phyloP scores from a whole-genome alignment of 768 basidiomycete genomes.

The Kwoniella heveanensis region DNA sequence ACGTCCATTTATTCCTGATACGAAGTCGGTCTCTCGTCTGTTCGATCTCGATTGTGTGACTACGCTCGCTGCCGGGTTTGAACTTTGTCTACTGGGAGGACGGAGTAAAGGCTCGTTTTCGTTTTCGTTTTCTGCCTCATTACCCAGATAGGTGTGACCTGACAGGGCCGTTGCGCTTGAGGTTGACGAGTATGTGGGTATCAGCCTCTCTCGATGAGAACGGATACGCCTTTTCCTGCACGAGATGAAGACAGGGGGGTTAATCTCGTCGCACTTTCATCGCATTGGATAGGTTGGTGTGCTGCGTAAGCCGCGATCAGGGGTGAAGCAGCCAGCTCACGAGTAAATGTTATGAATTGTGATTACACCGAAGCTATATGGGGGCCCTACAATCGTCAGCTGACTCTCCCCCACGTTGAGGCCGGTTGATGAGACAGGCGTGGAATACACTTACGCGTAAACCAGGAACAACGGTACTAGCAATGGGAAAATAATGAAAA shows the following conservation, averaged over 20 bases:
- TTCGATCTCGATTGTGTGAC: too few species aligned
- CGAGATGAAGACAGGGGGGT: neutral
- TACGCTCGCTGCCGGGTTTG: too few species aligned
- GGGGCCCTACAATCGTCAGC: neutral
- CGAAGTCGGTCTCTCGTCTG: neutral
- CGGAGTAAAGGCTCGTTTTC: constrained; percentile 3
- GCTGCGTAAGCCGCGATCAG: too few species aligned
- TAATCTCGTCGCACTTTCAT: too few species aligned
- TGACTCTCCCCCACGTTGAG: too few species aligned
- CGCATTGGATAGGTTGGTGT: too few species aligned
- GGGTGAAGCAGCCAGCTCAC: constrained; percentile 3
- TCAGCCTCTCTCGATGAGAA: constrained; percentile 3
- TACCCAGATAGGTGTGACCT: neutral
- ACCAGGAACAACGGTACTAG: constrained; percentile 24
- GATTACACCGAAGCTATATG: constrained; percentile 18
- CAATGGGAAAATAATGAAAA: constrained; percentile 24
- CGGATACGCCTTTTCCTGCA: constrained; percentile 4
- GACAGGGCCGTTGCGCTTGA: neutral
- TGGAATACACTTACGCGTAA: constrained; percentile 21
- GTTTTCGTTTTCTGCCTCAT: neutral
- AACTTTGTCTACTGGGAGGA: too few species aligned
- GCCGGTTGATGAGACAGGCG: neutral
- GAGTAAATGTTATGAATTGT: constrained; percentile 25
- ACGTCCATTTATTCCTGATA: constrained; percentile 11
- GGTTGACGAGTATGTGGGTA: neutral